Base-by-base conservation (phyloP, 768 basidiomycete genomes). In the Psilocybe sp. region DNA sequence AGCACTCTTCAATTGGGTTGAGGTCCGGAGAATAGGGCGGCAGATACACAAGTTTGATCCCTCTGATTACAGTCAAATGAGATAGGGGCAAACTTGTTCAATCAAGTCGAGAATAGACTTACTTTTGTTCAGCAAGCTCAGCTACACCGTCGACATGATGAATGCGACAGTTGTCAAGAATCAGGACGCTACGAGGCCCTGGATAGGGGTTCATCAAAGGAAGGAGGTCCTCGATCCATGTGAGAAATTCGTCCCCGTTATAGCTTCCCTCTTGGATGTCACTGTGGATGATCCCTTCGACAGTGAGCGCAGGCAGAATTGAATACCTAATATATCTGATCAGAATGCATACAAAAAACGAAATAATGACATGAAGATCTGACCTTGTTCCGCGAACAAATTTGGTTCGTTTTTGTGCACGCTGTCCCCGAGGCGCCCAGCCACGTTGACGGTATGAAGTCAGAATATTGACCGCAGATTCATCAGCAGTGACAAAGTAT, bases 11-110 rank as follows among this genome's bases (percentile, higher is more conserved):
- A 40, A 73, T 72, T 0, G 70, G 71, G 49, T 73, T 72, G 43
- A 60, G 65, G 49, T 73, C 67, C 0, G 69, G 71, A 1, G 65
- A 73, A 42, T 73, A 72, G 8, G 69, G 65, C 12, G 68, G 69
- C 0, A 73, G 57, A 46, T 60, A 74, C 14, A 57, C 31, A 11
- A 56, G 44, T 3, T 36, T 36, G 59, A 65, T 63, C 3, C 61
- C 61, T 20, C 61, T 61, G 37, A 1, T 34, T 44, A 42, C 16
- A 15, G 13, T 11, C 48, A 28, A 10, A 43, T 39, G 2, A 14
- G 40, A n/a, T n/a, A n/a, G n/a, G n/a, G n/a, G n/a, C n/a, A n/a
- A n/a, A n/a, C n/a, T n/a, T 32, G 38, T 31, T 44, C 18, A 46
- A 19, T 34, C 15, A 37, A 40, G 49, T 38, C 11, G 15, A 9